phyloP scores from a whole-genome alignment of 805 yeast species.

The Debaryomyces hansenii region DNA sequence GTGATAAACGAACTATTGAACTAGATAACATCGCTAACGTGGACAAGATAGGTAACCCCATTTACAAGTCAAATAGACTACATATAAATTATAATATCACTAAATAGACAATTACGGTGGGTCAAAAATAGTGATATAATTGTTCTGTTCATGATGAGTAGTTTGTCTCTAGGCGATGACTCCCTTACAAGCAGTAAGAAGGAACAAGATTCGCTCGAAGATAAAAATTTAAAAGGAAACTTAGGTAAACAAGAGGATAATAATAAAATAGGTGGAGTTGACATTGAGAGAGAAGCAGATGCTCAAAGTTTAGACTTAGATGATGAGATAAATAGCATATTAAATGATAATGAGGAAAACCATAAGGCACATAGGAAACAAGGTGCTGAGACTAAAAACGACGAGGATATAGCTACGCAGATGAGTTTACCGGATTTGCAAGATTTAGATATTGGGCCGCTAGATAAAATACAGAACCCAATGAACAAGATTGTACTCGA shows the following conservation, averaged over 20 bases:
- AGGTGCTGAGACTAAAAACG: not conserved
- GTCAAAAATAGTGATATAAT: not conserved
- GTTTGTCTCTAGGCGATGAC: slow-evolving; percentile 20
- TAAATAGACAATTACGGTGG: not conserved
- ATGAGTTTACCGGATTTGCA: slow-evolving; percentile 3
- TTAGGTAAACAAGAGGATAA: not conserved
- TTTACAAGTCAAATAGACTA: not conserved
- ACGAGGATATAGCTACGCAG: not conserved
- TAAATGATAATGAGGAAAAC: slow-evolving; percentile 1
- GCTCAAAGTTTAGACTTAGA: slow-evolving; percentile 9
- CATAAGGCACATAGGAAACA: not conserved
- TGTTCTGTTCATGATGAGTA: slow-evolving; percentile 9
- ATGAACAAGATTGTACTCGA: slow-evolving; percentile 2
- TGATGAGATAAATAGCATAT: slow-evolving; percentile 11
- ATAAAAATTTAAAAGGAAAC: slow-evolving; percentile 1
- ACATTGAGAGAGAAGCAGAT: not conserved
- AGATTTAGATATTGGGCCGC: slow-evolving; percentile 12
- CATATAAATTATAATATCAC: not conserved
- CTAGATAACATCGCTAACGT: not conserved
- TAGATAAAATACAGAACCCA: slow-evolving; percentile 7
- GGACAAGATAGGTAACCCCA: not conserved
- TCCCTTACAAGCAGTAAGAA: slow-evolving; percentile 1
- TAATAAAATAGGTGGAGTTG: not conserved
- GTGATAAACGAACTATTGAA: not conserved
- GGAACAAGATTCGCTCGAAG: slow-evolving; percentile 1